Evolutionary conservation across 164 flowering plant genomes (phyloP).

Genomic region (Umbilicus rupestris): DNA sequence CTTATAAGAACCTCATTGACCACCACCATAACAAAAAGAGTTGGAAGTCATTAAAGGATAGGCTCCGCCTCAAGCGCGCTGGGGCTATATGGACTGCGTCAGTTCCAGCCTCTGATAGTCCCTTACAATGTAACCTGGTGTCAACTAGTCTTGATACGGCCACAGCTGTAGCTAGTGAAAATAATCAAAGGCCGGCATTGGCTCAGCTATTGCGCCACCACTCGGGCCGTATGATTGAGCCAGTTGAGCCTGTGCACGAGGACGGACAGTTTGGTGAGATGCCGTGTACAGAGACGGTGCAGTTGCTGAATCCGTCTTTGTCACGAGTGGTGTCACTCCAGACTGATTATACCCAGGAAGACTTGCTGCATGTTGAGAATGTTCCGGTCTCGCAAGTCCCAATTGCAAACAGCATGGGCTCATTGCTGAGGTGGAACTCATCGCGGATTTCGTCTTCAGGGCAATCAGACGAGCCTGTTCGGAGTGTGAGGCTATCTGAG

Average conservation of each 20-base stretch:
- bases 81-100: constrained; percentile 38
- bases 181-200: background rate
- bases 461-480: background rate
- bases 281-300: background rate
- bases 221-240: background rate
- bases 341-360: background rate
- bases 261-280: background rate
- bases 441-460: background rate
- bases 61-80: constrained; percentile 39
- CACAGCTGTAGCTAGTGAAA: background rate
- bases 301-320: background rate
- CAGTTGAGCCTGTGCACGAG: background rate
- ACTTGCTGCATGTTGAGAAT: background rate
- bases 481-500: constrained; percentile 2
- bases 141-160: constrained; percentile 7
- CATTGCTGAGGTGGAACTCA: constrained; percentile 2
- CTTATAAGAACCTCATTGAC: constrained; percentile 11
- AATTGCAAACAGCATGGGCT: background rate
- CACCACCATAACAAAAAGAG: constrained; percentile 21
- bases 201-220: constrained; percentile 6
- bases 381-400: constrained; percentile 6
- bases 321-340: background rate
- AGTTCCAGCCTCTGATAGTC: constrained; percentile 15
- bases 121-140: constrained; percentile 13
- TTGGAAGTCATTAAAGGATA: constrained; percentile 56